Base-by-base conservation (phyloP, 2,329 filamentous ascomycete genomes). In the Claviceps quebecensis region DNA sequence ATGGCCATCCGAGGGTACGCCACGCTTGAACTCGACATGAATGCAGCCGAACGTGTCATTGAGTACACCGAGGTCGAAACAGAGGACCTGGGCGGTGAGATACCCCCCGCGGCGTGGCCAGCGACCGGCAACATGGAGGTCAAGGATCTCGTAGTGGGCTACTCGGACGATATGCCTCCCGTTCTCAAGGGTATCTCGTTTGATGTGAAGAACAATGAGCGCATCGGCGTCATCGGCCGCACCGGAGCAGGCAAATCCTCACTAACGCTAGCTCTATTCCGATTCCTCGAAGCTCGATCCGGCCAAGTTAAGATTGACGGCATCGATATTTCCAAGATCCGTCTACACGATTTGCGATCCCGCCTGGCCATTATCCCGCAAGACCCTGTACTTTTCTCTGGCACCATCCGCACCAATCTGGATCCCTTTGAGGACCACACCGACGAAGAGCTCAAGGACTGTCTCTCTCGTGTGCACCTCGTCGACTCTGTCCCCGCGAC, bases 181-280 rank as follows among this genome's bases (percentile, higher is more conserved):
- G 83, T 89, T 0, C 70, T 90, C 2, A 85, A 79, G 62, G 81
- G 81, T 0, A 69, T 90, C 17, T 80, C 72, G 1, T 89, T 91
- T 64, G 69, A 67, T 14, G 76, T 88, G 13, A 72, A 80, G 41
- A 73, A 77, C 51, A 84, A 83, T 56, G 79, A 89, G 66, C 73
- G 86, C 14, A 69, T 90, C 16, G 85, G 85, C n/a, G 81, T 89
- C 3, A 81, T 90, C 4, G 86, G 86, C 11, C 78, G 86, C 16
- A 90, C 86, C 0, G 86, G 86, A 3, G 85, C 85, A 0, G 86
- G 86, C 52, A 90, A 90, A 66, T 87, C 83, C 0, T 86, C 83
- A 0, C 67, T 90, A 22, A 87, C 86, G 0, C 71, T 89, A 1
- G 84, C 86, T 0, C 69, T 90, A 0, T 89, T 90, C 74, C 81